Percentiles rank a stretch among this genome's conserved stretches.
Conservation (phyloP, 2,329 filamentous ascomycete species). For the Blumeria hordei region DNA sequence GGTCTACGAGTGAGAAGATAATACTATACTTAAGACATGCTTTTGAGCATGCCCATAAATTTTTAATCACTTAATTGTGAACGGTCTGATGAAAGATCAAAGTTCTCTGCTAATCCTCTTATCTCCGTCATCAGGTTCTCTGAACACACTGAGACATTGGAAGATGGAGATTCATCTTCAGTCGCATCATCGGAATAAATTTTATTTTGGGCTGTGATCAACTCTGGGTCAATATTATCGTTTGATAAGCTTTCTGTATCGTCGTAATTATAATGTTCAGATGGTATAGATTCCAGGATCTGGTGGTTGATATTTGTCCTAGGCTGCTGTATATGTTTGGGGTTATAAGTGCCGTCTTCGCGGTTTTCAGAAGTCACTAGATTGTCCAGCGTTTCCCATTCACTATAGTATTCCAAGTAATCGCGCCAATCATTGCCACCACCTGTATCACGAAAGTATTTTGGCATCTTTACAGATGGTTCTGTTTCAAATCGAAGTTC, state of each 20-base stretch:
- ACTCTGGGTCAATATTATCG: too few relatives aligned
- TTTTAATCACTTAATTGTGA: not conserved
- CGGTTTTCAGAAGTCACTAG: slow-evolving; percentile 3
- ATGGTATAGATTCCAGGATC: not conserved
- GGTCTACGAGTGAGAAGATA: not conserved
- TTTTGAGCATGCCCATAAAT: too few relatives aligned
- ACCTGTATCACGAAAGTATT: not conserved
- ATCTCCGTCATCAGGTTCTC: not conserved
- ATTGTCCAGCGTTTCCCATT: slow-evolving; percentile 12
- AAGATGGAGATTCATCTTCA: not conserved
- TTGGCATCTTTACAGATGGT: slow-evolving; percentile 2
- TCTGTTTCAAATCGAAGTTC: slow-evolving; percentile 6
- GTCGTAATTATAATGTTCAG: not conserved
- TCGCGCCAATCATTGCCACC: slow-evolving; percentile 11
- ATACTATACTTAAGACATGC: too few relatives aligned
- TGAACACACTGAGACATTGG: not conserved
- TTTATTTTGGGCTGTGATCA: too few relatives aligned
- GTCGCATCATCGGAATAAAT: not conserved
- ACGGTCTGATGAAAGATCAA: not conserved
- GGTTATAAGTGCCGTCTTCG: too few relatives aligned
- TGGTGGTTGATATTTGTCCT: too few relatives aligned
- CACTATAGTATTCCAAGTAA: slow-evolving; percentile 10
- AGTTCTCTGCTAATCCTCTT: not conserved
- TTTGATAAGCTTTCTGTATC: not conserved
- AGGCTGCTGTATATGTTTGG: too few relatives aligned